Evolutionary conservation across 2,329 filamentous ascomycete species (phyloP).

Genomic region (Fusarium proliferatum): DNA sequence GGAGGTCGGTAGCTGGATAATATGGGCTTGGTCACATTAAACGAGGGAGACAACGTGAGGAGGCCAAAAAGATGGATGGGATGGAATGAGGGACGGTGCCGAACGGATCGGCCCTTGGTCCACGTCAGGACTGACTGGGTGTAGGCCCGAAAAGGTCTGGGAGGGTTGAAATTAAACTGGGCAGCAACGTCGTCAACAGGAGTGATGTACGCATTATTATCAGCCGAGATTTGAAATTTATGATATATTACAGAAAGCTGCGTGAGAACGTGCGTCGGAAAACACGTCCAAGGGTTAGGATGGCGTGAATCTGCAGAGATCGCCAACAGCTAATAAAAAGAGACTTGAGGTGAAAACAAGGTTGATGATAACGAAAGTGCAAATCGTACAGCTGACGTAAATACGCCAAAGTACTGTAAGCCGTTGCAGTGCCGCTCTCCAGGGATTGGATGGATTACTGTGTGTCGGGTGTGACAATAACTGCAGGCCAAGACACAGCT

Average conservation of each 20-base stretch:
- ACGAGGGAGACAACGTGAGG: conserved; percentile 15
- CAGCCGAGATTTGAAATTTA: conserved; percentile 20
- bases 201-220: neutral
- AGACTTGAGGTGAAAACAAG: conserved; percentile 30
- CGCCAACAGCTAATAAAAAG: neutral
- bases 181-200: conserved; percentile 16
- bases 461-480: conserved; percentile 7
- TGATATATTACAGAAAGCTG: conserved; percentile 17
- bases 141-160: conserved; percentile 21
- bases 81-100: conserved; percentile 21
- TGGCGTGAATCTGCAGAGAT: conserved; percentile 19
- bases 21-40: conserved; percentile 11
- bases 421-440: conserved; percentile 29
- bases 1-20: neutral
- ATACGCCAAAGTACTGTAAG: conserved; percentile 1
- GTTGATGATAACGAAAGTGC: conserved; percentile 24
- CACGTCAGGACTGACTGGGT: conserved; percentile 40
- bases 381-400: conserved; percentile 31
- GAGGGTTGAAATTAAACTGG: conserved; percentile 34
- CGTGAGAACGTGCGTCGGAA: neutral
- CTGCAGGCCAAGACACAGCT: conserved; percentile 42
- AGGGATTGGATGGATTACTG: conserved; percentile 25
- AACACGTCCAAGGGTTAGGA: neutral
- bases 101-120: conserved; percentile 46
- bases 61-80: conserved; percentile 9